Percentiles rank a stretch among this genome's conserved stretches.
Evolutionary conservation across 257 asterid genomes (phyloP).

Genomic region (Primulina eburnea): DNA sequence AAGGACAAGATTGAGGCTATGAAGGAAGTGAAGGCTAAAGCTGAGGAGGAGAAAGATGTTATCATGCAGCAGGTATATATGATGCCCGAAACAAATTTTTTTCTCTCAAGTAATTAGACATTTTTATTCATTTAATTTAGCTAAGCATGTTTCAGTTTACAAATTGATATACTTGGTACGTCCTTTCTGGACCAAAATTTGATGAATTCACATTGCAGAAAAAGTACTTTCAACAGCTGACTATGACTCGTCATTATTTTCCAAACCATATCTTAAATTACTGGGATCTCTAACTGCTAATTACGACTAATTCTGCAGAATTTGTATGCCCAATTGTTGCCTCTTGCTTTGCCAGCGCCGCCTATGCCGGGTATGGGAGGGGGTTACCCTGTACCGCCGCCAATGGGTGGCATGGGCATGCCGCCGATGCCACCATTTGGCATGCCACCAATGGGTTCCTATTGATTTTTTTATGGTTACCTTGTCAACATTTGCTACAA

Average conservation of each 20-base stretch:
- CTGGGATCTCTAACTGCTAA: not conserved
- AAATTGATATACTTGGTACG: not conserved
- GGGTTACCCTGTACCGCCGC: constrained; percentile 54
- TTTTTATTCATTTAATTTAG: not conserved
- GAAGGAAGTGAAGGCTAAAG: constrained; percentile 77
- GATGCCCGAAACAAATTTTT: not conserved
- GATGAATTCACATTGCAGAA: not conserved
- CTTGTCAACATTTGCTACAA: constrained; percentile 4
- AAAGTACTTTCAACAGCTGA: not conserved
- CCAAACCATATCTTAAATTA: not conserved
- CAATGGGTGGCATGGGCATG: constrained; percentile 88
- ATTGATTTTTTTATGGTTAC: constrained; percentile 37
- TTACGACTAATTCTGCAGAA: constrained; percentile 55
- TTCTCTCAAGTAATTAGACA: no score
- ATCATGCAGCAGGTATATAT: constrained; percentile 75
- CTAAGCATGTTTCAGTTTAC: not conserved
- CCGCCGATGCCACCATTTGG: constrained; percentile 92
- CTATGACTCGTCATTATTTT: not conserved
- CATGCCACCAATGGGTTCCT: constrained; percentile 96
- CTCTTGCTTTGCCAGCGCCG: constrained; percentile 99
- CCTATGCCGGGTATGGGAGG: constrained; percentile 91
- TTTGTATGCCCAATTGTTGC: constrained; percentile 93
- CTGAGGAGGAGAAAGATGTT: constrained; percentile 79
- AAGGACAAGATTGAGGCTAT: constrained; percentile 79
- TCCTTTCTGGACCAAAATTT: not conserved